phyloP scores from a whole-genome alignment of 352 stramenopile species.

The Pythium coloratum region DNA sequence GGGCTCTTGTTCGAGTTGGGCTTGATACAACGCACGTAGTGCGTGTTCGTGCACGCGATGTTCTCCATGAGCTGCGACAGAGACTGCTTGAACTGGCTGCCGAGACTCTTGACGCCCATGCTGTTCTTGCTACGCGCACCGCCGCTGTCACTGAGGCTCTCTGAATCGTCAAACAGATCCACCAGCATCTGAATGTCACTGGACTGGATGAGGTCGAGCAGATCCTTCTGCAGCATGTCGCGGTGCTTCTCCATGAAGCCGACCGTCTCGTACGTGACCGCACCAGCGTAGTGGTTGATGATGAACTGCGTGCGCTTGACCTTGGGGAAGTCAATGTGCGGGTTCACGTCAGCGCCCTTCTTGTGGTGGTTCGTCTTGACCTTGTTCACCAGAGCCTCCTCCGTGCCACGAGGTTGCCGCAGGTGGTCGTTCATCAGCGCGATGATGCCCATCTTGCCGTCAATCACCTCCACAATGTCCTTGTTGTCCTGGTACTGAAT shows the following conservation, averaged over 20 bases:
- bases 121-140: constrained; percentile 53
- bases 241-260: constrained; percentile 98
- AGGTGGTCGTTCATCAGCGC: constrained; percentile 89
- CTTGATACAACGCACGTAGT: constrained; percentile 91
- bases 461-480: constrained; percentile 96
- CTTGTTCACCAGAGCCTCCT: constrained; percentile 89
- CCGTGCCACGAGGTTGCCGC: constrained; percentile 80
- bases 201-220: constrained; percentile 87
- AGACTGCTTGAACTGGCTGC: constrained; percentile 85
- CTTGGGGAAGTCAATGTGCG: constrained; percentile 85
- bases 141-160: constrained; percentile 34
- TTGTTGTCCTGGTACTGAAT: constrained; percentile 99
- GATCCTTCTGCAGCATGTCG: constrained; percentile 94
- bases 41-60: constrained; percentile 79
- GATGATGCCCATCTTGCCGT: constrained; percentile 89
- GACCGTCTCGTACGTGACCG: constrained; percentile 93
- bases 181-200: constrained; percentile 67
- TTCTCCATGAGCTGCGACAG: constrained; percentile 86
- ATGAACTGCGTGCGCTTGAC: constrained; percentile 93
- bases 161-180: constrained; percentile 74
- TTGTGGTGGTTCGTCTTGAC: constrained; percentile 82
- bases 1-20: constrained; percentile 86
- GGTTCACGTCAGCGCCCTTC: constrained; percentile 64
- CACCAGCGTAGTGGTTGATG: constrained; percentile 95
- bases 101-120: constrained; percentile 63